Base-by-base conservation (phyloP, 495 filamentous ascomycete species). In the Xylaria intraflava region DNA sequence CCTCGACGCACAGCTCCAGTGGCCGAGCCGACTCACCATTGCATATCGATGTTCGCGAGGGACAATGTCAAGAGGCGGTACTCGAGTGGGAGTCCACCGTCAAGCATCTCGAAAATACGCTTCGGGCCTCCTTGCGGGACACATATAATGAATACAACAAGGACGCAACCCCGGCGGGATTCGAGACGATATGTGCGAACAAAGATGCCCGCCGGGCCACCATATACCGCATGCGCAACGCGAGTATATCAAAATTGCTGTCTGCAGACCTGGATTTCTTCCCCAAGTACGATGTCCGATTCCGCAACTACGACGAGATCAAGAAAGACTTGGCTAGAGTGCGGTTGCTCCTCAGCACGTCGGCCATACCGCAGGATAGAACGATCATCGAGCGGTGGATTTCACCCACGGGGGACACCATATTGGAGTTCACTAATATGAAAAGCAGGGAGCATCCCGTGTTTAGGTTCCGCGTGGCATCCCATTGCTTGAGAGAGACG, bases 381-480 rank as follows among this genome's bases (percentile, higher is more conserved):
- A 51, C 41, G 30, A 47, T 60, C 3, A 47, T 57, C 29, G 64
- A 67, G 46, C 41, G 35, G 19, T 43, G 44, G 48, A 67, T 67
- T 36, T 46, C 62, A 9, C 47, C 58, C 0, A 56, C 49, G 19
- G 70, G 70, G 4, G 69, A 73, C 30, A 61, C 61, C 0, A 65
- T 73, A 12, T 51, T 73, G 3, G 70, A 73, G 50, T 73, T 71
- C 46, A 58, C 62, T 27, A 71, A 73, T 51, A 30, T 48, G 0
- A 57, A 45, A 9, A 52, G 54, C 38, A 50, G 61, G 23, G 45
- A 41, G 14, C 24, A 51, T 49, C 69, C 67, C 9, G 62, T 65
- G 4, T 46, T 67, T 12, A 62, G 69, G 31, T 73, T 69, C 52
- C 67, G 69, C n/a, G 70, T 71, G 14, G 67, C 67, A 0, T 71